These are phyloP conservation scores for Solanum peruvianum DNA, from an alignment of 257 asterid species.

Conservation along the genomic window DNA sequence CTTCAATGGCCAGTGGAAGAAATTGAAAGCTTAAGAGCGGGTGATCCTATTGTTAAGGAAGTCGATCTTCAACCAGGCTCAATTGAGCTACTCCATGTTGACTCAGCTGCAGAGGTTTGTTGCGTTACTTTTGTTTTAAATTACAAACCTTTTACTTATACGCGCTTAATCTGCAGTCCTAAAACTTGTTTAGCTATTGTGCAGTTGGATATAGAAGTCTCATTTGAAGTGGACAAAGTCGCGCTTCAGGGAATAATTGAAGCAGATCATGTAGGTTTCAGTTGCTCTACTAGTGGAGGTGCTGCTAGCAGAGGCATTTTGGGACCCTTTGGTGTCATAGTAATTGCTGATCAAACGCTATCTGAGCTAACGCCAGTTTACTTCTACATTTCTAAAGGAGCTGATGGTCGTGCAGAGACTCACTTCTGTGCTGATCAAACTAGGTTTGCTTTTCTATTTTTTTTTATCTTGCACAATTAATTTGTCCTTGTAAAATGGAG, in stretches of 20 bases:
- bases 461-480: neutral
- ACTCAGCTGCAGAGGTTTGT: slow-evolving; percentile 52
- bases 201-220: slow-evolving; percentile 60
- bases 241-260: slow-evolving; percentile 14
- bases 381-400: slow-evolving; percentile 49
- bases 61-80: slow-evolving; percentile 67
- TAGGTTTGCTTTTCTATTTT: slow-evolving; percentile 34
- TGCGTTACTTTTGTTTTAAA: neutral
- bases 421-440: slow-evolving; percentile 68
- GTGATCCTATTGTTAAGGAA: slow-evolving; percentile 23
- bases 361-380: slow-evolving; percentile 65
- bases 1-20: slow-evolving; percentile 88
- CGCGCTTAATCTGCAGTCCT: neutral
- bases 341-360: slow-evolving; percentile 39
- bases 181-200: neutral
- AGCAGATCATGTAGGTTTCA: slow-evolving; percentile 13
- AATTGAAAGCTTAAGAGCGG: slow-evolving; percentile 58
- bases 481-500: neutral
- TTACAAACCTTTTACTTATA: neutral
- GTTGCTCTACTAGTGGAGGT: slow-evolving; percentile 64
- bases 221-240: slow-evolving; percentile 40
- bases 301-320: slow-evolving; percentile 48
- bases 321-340: slow-evolving; percentile 78
- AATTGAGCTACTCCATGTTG: slow-evolving; percentile 34
- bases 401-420: slow-evolving; percentile 26